Evolutionary conservation across 495 filamentous ascomycete species (phyloP).

Genomic region (Penicillium roqueforti): DNA sequence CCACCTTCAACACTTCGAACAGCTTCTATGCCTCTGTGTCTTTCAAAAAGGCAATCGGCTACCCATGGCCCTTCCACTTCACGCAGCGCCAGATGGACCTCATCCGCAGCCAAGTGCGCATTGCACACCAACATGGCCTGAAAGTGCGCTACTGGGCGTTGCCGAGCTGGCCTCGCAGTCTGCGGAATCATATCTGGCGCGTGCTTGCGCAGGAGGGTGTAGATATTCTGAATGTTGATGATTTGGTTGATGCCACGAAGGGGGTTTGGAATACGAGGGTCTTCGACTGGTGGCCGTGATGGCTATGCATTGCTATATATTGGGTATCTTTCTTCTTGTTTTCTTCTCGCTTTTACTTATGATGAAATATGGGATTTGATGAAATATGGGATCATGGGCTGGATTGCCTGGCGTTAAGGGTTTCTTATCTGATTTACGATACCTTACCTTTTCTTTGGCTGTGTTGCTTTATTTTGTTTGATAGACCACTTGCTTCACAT

Average conservation of each 20-base stretch:
- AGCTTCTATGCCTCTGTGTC: constrained; percentile 46
- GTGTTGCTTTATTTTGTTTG: not conserved
- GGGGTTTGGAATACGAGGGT: constrained; percentile 41
- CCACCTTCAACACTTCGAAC: constrained; percentile 47
- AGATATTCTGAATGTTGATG: constrained; percentile 77
- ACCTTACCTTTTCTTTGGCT: constrained; percentile 2
- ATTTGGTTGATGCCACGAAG: constrained; percentile 53
- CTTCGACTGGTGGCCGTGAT: constrained; percentile 40
- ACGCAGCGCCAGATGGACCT: constrained; percentile 51
- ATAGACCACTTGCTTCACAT: constrained; percentile 4
- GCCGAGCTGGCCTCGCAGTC: constrained; percentile 68
- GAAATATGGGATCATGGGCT: constrained; percentile 1
- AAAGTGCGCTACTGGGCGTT: constrained; percentile 77
- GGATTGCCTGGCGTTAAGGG: not conserved
- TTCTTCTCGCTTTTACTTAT: not conserved
- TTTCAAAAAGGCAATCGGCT: constrained; percentile 37
- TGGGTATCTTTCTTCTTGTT: constrained; percentile 2
- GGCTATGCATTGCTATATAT: not conserved
- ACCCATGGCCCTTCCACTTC: constrained; percentile 40
- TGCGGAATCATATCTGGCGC: constrained; percentile 71
- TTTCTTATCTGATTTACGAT: constrained; percentile 8
- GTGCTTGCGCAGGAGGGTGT: constrained; percentile 67
- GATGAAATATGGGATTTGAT: constrained; percentile 2
- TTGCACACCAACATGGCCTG: constrained; percentile 65
- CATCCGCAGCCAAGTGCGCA: constrained; percentile 62